Conservation (phyloP, 2,329 filamentous ascomycete species). For the Fusarium dimerum region DNA sequence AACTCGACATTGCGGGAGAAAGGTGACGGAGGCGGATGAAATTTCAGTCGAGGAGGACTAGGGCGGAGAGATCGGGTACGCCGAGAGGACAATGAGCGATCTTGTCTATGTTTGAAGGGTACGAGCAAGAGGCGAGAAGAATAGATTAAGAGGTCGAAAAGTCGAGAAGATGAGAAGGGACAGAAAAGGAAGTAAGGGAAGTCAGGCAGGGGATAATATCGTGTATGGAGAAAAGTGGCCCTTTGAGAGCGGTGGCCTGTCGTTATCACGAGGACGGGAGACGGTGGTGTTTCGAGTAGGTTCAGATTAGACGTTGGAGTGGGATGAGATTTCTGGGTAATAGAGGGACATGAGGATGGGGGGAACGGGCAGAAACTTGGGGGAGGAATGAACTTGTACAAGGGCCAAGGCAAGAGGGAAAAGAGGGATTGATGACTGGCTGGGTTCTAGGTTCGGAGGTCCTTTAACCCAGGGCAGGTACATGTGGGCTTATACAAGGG, state of each 20-base stretch:
- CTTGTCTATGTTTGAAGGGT: background rate
- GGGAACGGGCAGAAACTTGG: slow-evolving; percentile 25
- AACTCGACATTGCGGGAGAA: slow-evolving; percentile 32
- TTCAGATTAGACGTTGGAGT: slow-evolving; percentile 17
- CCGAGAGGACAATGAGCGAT: slow-evolving; percentile 7
- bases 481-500: slow-evolving; percentile 10
- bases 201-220: no score
- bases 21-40: slow-evolving; percentile 3
- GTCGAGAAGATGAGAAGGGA: background rate
- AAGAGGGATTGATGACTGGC: slow-evolving; percentile 25
- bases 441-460: slow-evolving; percentile 21
- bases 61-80: slow-evolving; percentile 17
- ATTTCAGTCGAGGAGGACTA: slow-evolving; percentile 1
- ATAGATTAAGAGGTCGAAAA: slow-evolving; percentile 2
- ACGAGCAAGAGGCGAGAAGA: slow-evolving; percentile 8
- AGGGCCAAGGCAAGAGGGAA: slow-evolving; percentile 15
- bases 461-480: background rate
- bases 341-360: background rate
- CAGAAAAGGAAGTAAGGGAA: background rate
- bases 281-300: slow-evolving; percentile 28
- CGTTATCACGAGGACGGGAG: slow-evolving; percentile 24
- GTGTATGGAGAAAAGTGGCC: no score
- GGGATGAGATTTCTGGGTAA: slow-evolving; percentile 15
- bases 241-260: background rate
- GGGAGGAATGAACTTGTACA: slow-evolving; percentile 25